These are phyloP conservation scores for Phytophthora hybrid DNA, from an alignment of 352 stramenopile genomes.

Conservation along the genomic window DNA sequence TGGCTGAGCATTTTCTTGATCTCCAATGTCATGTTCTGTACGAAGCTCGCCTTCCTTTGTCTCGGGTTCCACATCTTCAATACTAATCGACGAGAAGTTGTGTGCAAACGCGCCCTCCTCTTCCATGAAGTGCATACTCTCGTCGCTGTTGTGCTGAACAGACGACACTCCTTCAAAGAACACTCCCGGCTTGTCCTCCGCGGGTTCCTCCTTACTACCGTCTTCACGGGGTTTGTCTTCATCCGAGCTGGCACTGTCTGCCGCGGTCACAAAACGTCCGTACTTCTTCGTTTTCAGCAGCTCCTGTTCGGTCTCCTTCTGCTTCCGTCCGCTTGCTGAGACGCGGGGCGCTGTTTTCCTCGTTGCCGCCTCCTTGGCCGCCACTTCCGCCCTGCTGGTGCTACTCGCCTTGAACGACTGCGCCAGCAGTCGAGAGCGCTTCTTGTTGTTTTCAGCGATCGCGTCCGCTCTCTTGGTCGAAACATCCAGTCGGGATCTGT, in stretches of 20 bases:
- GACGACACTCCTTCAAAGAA: constrained; percentile 82
- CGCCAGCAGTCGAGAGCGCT: constrained; percentile 39
- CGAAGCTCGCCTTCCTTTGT: neutral
- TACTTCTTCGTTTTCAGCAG: constrained; percentile 53
- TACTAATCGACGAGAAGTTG: constrained; percentile 57
- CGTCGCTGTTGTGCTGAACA: constrained; percentile 64
- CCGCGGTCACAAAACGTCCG: constrained; percentile 44
- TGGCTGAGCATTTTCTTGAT: constrained; percentile 13
- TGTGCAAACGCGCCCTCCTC: constrained; percentile 54
- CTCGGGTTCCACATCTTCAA: constrained; percentile 36
- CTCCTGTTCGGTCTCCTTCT: constrained; percentile 22
- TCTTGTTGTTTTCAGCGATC: constrained; percentile 46
- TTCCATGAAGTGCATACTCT: constrained; percentile 72
- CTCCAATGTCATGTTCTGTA: neutral
- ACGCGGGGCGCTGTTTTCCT: neutral
- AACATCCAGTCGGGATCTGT: constrained; percentile 10
- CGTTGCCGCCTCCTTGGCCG: constrained; percentile 24
- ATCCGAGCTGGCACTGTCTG: constrained; percentile 11
- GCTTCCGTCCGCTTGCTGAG: neutral
- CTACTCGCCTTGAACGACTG: constrained; percentile 24
- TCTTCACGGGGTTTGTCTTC: constrained; percentile 8
- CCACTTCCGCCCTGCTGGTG: constrained; percentile 22
- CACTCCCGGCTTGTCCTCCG: constrained; percentile 1
- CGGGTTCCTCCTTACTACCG: constrained; percentile 1
- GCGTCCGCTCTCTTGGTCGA: constrained; percentile 21